Evolutionary conservation across 495 filamentous ascomycete genomes (phyloP).

Genomic region (Penicillium subrubescens): DNA sequence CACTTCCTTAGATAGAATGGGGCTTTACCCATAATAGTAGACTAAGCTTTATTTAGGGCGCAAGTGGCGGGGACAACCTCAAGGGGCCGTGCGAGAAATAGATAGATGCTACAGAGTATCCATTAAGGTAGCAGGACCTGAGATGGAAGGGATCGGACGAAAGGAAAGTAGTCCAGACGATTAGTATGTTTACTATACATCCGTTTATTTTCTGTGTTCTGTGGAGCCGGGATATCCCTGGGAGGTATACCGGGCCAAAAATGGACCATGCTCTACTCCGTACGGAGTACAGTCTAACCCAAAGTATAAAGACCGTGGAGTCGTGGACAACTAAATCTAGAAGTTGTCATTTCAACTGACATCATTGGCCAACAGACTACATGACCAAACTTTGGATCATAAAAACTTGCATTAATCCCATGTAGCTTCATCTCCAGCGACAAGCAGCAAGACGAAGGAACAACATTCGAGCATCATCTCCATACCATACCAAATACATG

Average conservation of each 20-base stretch:
- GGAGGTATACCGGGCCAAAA: no score
- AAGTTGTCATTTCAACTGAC: not conserved
- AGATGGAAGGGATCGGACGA: not conserved
- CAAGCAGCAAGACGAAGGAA: not conserved
- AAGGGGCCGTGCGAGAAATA: not conserved
- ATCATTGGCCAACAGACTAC: not conserved
- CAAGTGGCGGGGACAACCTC: not conserved
- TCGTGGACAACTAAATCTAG: not conserved
- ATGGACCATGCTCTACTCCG: not conserved
- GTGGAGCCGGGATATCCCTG: no score
- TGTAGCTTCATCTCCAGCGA: not conserved
- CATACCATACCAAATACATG: slow-evolving; percentile 5
- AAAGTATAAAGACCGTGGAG: not conserved
- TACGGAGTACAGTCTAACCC: no score
- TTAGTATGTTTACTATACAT: not conserved
- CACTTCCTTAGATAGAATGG: not conserved
- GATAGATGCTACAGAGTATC: not conserved
- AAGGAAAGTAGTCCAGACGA: not conserved
- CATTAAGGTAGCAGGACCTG: not conserved
- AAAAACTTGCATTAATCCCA: slow-evolving; percentile 9
- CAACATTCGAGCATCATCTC: not conserved
- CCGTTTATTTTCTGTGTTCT: no score
- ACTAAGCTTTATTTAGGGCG: not conserved
- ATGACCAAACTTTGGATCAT: not conserved
- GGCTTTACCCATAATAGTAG: not conserved